These are phyloP conservation scores for Hygrocybe coccinea DNA, from an alignment of 768 basidiomycete species.

Conservation along the genomic window DNA sequence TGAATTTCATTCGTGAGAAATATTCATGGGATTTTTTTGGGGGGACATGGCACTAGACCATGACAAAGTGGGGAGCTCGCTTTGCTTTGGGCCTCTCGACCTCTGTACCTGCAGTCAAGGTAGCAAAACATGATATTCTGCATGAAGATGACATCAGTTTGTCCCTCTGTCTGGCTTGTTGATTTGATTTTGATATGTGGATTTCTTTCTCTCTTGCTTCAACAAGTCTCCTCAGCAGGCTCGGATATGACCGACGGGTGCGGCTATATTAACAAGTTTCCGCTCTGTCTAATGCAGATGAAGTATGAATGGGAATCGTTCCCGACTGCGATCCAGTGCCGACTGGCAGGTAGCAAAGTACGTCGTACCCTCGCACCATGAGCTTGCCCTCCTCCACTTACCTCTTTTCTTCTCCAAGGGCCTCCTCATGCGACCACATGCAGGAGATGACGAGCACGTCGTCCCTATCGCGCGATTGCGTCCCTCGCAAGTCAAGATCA, in stretches of 20 bases:
- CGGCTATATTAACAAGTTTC: slow-evolving; percentile 33
- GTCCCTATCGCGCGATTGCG: slow-evolving; percentile 30
- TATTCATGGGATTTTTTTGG: slow-evolving; percentile 4
- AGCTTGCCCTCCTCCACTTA: background rate
- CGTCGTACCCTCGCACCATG: background rate
- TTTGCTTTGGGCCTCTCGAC: slow-evolving; percentile 48
- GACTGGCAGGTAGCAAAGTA: slow-evolving; percentile 26
- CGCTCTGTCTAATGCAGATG: slow-evolving; percentile 23
- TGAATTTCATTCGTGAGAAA: too few species aligned
- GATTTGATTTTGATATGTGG: background rate
- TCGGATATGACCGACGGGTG: slow-evolving; percentile 41
- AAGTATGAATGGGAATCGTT: slow-evolving; percentile 27
- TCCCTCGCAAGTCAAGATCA: slow-evolving; percentile 35
- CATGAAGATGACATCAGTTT: slow-evolving; percentile 35
- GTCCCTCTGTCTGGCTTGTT: slow-evolving; percentile 7
- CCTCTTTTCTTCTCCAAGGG: background rate
- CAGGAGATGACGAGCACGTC: slow-evolving; percentile 15
- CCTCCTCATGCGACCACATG: slow-evolving; percentile 3
- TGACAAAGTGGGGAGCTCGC: slow-evolving; percentile 48
- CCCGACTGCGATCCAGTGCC: slow-evolving; percentile 39
- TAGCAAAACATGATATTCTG: slow-evolving; percentile 31
- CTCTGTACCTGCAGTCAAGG: slow-evolving; percentile 40
- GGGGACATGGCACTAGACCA: slow-evolving; percentile 28
- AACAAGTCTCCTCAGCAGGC: slow-evolving; percentile 22
- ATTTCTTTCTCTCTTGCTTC: slow-evolving; percentile 6